Percentiles rank a stretch among this genome's conserved stretches.
Conservation (phyloP, 1,139 yeast genomes). For the Scheffersomyces stambukii region DNA sequence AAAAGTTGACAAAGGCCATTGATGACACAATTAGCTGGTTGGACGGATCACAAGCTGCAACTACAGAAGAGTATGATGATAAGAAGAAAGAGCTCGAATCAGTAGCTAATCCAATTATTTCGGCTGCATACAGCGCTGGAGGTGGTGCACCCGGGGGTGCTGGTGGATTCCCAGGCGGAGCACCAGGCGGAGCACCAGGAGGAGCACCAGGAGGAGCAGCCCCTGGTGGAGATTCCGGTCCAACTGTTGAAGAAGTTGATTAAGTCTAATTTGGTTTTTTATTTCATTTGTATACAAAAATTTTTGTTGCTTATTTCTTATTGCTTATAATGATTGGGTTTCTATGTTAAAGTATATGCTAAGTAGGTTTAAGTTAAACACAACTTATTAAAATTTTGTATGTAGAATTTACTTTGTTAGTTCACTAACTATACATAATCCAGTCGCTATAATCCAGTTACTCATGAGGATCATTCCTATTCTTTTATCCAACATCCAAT, state of each 20-base stretch:
- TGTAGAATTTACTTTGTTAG: conserved; percentile 4
- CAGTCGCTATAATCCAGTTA: conserved; percentile 53
- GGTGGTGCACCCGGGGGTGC: conserved; percentile 26
- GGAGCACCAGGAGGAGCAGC: conserved; percentile 34
- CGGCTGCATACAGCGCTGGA: conserved; percentile 51
- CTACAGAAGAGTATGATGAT: conserved; percentile 53
- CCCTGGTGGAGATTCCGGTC: conserved; percentile 46
- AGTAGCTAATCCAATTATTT: conserved; percentile 62
- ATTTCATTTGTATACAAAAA: background rate
- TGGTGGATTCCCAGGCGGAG: conserved; percentile 23
- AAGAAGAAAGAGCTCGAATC: conserved; percentile 64
- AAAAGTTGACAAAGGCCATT: conserved; percentile 35
- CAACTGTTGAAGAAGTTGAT: conserved; percentile 74
- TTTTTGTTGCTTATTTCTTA: background rate
- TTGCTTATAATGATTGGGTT: no score
- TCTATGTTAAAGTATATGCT: no score
- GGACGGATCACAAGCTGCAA: conserved; percentile 47
- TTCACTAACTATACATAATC: conserved; percentile 31
- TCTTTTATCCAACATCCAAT: conserved; percentile 59
- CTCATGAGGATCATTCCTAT: conserved; percentile 53
- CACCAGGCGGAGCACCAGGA: conserved; percentile 44
- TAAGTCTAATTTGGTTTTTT: conserved; percentile 16
- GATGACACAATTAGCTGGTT: conserved; percentile 48
- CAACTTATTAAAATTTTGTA: no score
- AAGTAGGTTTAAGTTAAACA: no score